Evolutionary conservation across 163 green algal genomes (phyloP).

Genomic region (Volvox carteri): DNA sequence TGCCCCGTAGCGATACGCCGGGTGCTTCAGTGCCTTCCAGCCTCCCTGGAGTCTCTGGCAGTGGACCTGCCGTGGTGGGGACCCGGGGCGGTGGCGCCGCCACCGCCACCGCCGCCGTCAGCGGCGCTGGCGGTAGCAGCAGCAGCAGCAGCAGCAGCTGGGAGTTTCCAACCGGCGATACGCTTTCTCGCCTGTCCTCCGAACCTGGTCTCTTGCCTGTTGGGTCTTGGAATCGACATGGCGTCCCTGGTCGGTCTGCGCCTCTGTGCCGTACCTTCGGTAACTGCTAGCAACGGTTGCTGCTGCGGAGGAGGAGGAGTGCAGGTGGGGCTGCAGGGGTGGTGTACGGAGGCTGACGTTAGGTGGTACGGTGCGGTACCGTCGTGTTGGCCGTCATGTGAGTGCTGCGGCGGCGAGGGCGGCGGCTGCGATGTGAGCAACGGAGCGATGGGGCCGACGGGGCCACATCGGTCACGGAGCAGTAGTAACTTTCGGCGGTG

Average conservation of each 20-base stretch:
- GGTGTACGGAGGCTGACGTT: not conserved
- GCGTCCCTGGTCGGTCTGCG: not conserved
- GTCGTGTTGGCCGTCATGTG: not conserved
- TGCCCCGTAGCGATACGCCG: conserved; percentile 13
- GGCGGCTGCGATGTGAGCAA: not conserved
- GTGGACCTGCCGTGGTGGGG: conserved; percentile 27
- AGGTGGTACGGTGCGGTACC: not conserved
- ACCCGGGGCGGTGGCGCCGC: not conserved
- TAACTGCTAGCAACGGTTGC: not conserved
- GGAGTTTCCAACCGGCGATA: not conserved
- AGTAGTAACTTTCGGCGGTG: no score
- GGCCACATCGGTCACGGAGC: no score
- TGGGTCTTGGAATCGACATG: not conserved
- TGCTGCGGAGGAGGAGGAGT: not conserved
- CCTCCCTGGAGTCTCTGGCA: not conserved
- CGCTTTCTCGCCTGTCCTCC: conserved; percentile 11
- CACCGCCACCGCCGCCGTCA: not conserved
- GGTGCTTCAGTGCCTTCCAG: conserved; percentile 25
- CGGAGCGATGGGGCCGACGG: no score
- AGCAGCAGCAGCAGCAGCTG: not conserved
- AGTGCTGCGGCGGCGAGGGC: not conserved
- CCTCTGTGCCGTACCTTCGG: not conserved
- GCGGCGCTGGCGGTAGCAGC: not conserved
- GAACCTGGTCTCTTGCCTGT: conserved; percentile 19
- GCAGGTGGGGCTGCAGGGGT: no score